These are phyloP conservation scores for Diophrys sp. DNA, from an alignment of 73 alveolate genomes.

Conservation along the genomic window DNA sequence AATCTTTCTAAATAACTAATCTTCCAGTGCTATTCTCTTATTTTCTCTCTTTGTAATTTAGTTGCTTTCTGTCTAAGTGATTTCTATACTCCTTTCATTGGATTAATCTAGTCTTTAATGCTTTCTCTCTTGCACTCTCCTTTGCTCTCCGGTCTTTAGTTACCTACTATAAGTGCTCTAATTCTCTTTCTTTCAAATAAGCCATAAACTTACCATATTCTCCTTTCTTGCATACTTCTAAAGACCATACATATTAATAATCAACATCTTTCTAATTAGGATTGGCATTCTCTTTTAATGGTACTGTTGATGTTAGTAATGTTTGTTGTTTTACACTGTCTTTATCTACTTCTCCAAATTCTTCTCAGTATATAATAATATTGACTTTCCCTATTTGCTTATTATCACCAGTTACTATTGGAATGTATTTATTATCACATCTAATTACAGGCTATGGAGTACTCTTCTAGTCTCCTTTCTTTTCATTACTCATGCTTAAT, in stretches of 20 bases:
- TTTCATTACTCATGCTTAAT: too few relatives aligned
- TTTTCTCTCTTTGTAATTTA: conserved; percentile 68
- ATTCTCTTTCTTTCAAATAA: conserved; percentile 54
- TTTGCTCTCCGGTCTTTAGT: conserved; percentile 54
- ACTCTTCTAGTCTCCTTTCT: too few relatives aligned
- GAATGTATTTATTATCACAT: conserved; percentile 21
- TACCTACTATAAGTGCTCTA: conserved; percentile 50
- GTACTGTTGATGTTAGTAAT: background rate
- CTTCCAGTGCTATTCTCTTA: conserved; percentile 59
- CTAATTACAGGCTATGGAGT: conserved; percentile 39
- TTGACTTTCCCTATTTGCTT: conserved; percentile 18
- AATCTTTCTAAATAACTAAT: conserved; percentile 51
- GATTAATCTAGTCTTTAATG: conserved; percentile 52
- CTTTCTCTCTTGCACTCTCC: conserved; percentile 60
- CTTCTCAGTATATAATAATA: conserved; percentile 28
- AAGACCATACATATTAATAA: conserved; percentile 30
- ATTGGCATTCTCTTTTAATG: conserved; percentile 24
- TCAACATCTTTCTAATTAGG: conserved; percentile 5
- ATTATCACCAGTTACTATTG: conserved; percentile 9
- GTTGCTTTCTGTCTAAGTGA: conserved; percentile 53
- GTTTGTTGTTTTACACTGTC: too few relatives aligned
- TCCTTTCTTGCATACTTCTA: conserved; percentile 63
- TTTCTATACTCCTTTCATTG: conserved; percentile 53
- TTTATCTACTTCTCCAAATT: conserved; percentile 18
- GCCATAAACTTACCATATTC: conserved; percentile 66